These are phyloP conservation scores for Fusarium keratoplasticum DNA, from an alignment of 2,329 filamentous ascomycete genomes.

Conservation along the genomic window DNA sequence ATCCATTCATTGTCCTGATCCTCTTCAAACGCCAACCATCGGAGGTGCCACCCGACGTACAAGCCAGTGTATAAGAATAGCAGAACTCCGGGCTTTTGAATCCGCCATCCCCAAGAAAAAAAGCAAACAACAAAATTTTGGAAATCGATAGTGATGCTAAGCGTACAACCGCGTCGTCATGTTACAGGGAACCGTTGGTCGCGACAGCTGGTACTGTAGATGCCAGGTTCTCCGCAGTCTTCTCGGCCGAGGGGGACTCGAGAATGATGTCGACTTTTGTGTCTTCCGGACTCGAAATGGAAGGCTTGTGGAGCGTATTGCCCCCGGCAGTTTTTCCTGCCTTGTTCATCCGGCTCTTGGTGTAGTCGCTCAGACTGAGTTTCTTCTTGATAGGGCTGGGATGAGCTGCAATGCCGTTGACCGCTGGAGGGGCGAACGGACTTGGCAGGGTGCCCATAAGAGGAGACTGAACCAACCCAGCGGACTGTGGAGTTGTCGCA, in stretches of 20 bases:
- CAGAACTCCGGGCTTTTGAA: conserved; percentile 49
- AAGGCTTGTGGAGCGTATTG: conserved; percentile 48
- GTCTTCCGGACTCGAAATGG: conserved; percentile 51
- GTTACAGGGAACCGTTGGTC: conserved; percentile 45
- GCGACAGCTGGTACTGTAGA: conserved; percentile 36
- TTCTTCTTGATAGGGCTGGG: conserved; percentile 76
- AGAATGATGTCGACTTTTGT: conserved; percentile 51
- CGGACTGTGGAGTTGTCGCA: conserved; percentile 60
- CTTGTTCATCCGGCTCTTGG: conserved; percentile 69
- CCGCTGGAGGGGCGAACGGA: conserved; percentile 55
- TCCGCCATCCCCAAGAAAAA: conserved; percentile 36
- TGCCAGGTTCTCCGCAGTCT: conserved; percentile 41
- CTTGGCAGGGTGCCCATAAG: conserved; percentile 57
- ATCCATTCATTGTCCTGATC: conserved; percentile 26
- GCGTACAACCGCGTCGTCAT: conserved; percentile 43
- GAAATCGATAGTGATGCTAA: conserved; percentile 32
- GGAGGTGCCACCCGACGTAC: conserved; percentile 36
- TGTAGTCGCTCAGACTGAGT: conserved; percentile 74
- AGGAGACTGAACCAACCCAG: conserved; percentile 62
- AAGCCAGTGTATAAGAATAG: conserved; percentile 44
- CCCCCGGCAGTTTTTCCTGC: conserved; percentile 52
- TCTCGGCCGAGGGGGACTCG: conserved; percentile 47
- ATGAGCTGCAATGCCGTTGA: conserved; percentile 59
- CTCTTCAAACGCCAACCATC: conserved; percentile 43
- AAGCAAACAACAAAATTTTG: conserved; percentile 32